Conservation (phyloP, 768 basidiomycete species). For the Pulveroboletus sp. region DNA sequence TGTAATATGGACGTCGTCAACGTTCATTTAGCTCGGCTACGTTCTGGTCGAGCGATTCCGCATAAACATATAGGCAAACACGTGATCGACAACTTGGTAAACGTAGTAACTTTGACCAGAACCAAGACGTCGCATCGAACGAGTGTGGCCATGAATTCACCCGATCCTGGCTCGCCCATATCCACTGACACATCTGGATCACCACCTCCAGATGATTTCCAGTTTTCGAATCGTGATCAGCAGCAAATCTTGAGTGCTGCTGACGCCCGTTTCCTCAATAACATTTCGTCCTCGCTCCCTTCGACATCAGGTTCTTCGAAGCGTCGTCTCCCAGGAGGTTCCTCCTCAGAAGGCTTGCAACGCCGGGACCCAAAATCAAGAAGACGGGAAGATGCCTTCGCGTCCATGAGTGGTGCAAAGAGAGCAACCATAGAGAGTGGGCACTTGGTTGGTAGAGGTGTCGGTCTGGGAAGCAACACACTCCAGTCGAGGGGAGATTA, state of each 20-base stretch:
- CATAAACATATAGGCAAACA: no score
- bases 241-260: slow-evolving; percentile 21
- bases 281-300: slow-evolving; percentile 17
- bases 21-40: no score
- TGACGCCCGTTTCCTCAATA: slow-evolving; percentile 20
- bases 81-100: slow-evolving; percentile 12
- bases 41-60: no score
- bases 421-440: slow-evolving; percentile 21
- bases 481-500: slow-evolving; percentile 34
- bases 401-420: slow-evolving; percentile 18
- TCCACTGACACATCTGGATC: slow-evolving; percentile 37
- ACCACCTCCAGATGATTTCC: slow-evolving; percentile 35
- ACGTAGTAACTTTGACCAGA: neutral
- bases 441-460: slow-evolving; percentile 4
- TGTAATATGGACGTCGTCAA: neutral
- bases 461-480: slow-evolving; percentile 17
- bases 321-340: slow-evolving; percentile 49
- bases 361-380: slow-evolving; percentile 50
- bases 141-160: slow-evolving; percentile 32
- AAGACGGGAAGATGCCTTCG: slow-evolving; percentile 42
- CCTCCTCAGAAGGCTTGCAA: slow-evolving; percentile 40
- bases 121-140: neutral
- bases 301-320: slow-evolving; percentile 38
- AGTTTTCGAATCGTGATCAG: slow-evolving; percentile 28
- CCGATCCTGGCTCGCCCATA: slow-evolving; percentile 35